Evolutionary conservation across 768 basidiomycete species (phyloP), one percentile per base, ranked within the genome.

Genomic region (Psilocybe subaeruginosa): DNA sequence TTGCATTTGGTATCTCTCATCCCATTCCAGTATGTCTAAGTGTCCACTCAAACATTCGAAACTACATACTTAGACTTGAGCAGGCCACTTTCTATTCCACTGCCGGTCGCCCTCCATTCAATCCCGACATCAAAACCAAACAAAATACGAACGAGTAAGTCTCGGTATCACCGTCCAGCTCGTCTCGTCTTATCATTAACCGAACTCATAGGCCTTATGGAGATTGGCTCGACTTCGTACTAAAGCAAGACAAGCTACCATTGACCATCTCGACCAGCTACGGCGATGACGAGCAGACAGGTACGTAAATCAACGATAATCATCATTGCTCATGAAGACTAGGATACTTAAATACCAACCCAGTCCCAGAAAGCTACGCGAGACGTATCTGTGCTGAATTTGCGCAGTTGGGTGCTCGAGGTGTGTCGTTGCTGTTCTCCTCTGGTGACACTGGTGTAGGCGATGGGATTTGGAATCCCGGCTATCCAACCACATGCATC

Each of bases 371-470:
- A 54, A 76, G 71, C 56, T 89, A 81, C 65, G 87, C 89, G 8
- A 64, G 35, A 17, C 83, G 87, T 49, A 81, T 82, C 23, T 92
- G 91, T 69, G 59, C 66, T 4, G 79, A 76, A 11, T 86, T 92
- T 57, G 89, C 88, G 14, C 79, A 84, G 62, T 82, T 92, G 14
- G 85, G 89, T 60, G 84, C 78, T 53, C 84, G 89, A 1, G 91
- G 91, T 16, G 78, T 87, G n/a, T 85, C 89, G 7, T 47, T 92
- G 14, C 68, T 85, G 43, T 90, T 90, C 72, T 78, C 85, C 9
- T 88, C 87, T 23, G 89, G 90, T 16, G 90, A 92, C 61, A 68
- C 68, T 14, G 91, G 91, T n/a, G 90, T 90, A 16, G 90, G 91
- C 2, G 90, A 87, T 67, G 80, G 82, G 29, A 66, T 86, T 64